Evolutionary conservation across 2,329 filamentous ascomycete genomes (phyloP).

Genomic region (Aureobasidium sp.): DNA sequence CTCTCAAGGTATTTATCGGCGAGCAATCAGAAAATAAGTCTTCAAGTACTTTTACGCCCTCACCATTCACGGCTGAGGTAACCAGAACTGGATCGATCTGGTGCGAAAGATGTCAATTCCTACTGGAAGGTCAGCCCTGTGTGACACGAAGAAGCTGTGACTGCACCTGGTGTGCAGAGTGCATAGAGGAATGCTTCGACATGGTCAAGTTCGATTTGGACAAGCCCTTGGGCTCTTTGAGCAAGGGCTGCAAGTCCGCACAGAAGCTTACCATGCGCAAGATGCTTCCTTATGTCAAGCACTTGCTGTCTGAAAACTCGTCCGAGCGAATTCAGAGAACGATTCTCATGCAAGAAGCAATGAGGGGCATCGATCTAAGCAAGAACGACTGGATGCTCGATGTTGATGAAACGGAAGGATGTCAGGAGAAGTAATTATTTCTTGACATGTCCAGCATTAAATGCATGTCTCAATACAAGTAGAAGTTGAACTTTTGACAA

Average conservation of each 20-base stretch:
- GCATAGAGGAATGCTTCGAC: not conserved
- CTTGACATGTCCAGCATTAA: not conserved
- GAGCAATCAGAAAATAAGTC: not conserved
- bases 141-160: not conserved
- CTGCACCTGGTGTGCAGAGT: not conserved
- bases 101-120: not conserved
- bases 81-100: not conserved
- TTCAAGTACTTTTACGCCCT: not conserved
- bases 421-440: not conserved
- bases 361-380: not conserved
- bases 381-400: not conserved
- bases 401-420: not conserved
- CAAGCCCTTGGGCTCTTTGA: not conserved
- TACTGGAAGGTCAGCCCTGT: not conserved
- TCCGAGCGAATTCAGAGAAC: not conserved
- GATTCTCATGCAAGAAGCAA: not conserved
- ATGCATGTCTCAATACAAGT: not conserved
- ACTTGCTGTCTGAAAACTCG: not conserved
- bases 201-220: not conserved
- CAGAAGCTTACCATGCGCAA: not conserved
- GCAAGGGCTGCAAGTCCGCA: not conserved
- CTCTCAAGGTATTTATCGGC: not conserved
- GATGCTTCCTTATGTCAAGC: not conserved
- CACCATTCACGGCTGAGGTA: not conserved
- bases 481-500: not conserved